These are phyloP conservation scores for Aspergillus carlsbadensis DNA, from an alignment of 495 filamentous ascomycete genomes.

Conservation along the genomic window DNA sequence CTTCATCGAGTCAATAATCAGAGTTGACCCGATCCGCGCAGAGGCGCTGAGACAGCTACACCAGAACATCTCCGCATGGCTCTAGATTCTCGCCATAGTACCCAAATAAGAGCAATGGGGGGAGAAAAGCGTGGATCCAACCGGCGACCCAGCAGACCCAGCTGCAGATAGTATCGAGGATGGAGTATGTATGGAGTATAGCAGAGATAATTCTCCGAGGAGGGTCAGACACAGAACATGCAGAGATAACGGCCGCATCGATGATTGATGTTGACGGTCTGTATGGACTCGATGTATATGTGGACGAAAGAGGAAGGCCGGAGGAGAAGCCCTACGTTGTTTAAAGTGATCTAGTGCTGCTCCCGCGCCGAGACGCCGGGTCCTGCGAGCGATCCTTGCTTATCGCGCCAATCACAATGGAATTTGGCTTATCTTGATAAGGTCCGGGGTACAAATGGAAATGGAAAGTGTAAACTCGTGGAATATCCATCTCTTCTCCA, in stretches of 20 bases:
- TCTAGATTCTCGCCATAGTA: background rate
- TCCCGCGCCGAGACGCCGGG: background rate
- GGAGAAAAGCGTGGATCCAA: constrained; percentile 3
- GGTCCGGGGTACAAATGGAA: background rate
- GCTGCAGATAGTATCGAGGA: background rate
- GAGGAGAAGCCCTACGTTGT: constrained; percentile 13
- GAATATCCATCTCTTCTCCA: constrained; percentile 1
- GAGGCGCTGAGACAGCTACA: too few species aligned
- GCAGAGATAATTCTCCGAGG: constrained; percentile 1
- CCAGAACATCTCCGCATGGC: too few species aligned
- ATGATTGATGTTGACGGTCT: too few species aligned
- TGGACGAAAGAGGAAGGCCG: constrained; percentile 31
- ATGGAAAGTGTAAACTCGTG: too few species aligned
- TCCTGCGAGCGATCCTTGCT: background rate
- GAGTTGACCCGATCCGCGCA: background rate
- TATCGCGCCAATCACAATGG: constrained; percentile 11
- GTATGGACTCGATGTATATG: background rate
- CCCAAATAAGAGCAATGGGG: constrained; percentile 12
- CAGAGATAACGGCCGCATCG: background rate
- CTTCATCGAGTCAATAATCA: constrained; percentile 7
- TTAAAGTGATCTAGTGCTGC: background rate
- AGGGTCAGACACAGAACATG: too few species aligned
- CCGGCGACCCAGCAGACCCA: background rate
- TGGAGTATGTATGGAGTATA: too few species aligned
- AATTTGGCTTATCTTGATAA: constrained; percentile 6